Conservation (phyloP, 495 filamentous ascomycete genomes). For the Neurospora discreta region DNA sequence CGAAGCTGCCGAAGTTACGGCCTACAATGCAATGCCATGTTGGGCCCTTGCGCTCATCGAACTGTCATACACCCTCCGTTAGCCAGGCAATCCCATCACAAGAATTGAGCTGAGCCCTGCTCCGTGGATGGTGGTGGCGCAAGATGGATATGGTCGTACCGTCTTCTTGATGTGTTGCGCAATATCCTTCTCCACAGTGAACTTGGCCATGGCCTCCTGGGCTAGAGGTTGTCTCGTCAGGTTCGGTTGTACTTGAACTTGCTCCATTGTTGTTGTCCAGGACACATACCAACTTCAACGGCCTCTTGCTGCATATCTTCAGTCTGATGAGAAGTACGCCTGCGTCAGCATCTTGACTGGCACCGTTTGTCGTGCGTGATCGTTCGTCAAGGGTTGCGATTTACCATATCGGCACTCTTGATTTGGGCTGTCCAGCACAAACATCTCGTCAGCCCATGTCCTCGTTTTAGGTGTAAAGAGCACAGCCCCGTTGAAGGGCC, state of each 20-base stretch:
- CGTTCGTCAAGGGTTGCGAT: slow-evolving; percentile 8
- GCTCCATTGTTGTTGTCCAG: background rate
- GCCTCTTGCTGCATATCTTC: slow-evolving; percentile 96
- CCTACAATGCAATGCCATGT: slow-evolving; percentile 99
- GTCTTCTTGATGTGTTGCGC: background rate
- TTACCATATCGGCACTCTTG: slow-evolving; percentile 97
- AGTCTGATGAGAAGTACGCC: slow-evolving; percentile 42
- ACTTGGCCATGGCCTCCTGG: slow-evolving; percentile 86
- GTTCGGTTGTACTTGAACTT: background rate
- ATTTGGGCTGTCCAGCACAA: slow-evolving; percentile 56
- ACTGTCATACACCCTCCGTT: slow-evolving; percentile 38
- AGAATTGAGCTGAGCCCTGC: slow-evolving; percentile 45
- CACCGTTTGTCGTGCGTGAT: background rate
- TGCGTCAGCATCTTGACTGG: slow-evolving; percentile 14
- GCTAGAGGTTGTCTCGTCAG: slow-evolving; percentile 39
- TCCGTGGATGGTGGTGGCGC: slow-evolving; percentile 54
- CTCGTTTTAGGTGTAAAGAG: background rate
- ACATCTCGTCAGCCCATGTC: background rate
- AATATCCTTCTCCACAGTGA: slow-evolving; percentile 79
- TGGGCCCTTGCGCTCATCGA: slow-evolving; percentile 81
- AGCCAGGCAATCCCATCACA: slow-evolving; percentile 5
- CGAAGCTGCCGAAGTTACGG: slow-evolving; percentile 97
- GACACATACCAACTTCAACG: slow-evolving; percentile 76
- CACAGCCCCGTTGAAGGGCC: background rate
- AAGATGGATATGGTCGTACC: slow-evolving; percentile 4